phyloP scores from a whole-genome alignment of 345 rosid genomes.

The rapeseed (Brassica napus) region DNA sequence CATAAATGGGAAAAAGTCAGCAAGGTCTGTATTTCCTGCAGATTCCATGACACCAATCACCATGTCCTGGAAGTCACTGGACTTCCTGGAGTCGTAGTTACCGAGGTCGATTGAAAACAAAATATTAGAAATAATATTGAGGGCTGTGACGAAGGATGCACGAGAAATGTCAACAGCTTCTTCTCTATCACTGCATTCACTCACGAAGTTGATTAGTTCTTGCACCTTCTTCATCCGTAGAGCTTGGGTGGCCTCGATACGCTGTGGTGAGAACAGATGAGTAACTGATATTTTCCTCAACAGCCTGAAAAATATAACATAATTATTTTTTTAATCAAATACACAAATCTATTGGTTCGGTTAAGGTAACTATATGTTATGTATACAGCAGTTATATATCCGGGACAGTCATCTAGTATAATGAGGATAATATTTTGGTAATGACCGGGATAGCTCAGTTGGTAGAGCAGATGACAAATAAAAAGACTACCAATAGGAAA shows the following conservation, averaged over 20 bases:
- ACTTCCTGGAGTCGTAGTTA: constrained; percentile 16
- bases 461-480: background rate
- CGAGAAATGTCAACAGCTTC: constrained; percentile 36
- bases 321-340: background rate
- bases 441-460: background rate
- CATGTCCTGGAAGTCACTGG: constrained; percentile 15
- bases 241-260: constrained; percentile 19
- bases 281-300: constrained; percentile 23
- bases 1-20: constrained; percentile 30
- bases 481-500: background rate
- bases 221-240: constrained; percentile 33
- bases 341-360: background rate
- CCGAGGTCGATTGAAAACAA: constrained; percentile 30
- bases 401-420: too few relatives aligned
- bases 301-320: constrained; percentile 8
- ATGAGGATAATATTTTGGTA: background rate
- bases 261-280: constrained; percentile 30
- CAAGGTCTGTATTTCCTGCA: constrained; percentile 22
- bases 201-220: constrained; percentile 27
- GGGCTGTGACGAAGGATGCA: constrained; percentile 31
- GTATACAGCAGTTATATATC: too few relatives aligned
- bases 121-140: constrained; percentile 33
- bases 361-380: background rate
- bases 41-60: constrained; percentile 20
- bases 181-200: constrained; percentile 27